Evolutionary conservation across 768 basidiomycete genomes (phyloP).

Genomic region (Chalciporus pseudorubinellus): DNA sequence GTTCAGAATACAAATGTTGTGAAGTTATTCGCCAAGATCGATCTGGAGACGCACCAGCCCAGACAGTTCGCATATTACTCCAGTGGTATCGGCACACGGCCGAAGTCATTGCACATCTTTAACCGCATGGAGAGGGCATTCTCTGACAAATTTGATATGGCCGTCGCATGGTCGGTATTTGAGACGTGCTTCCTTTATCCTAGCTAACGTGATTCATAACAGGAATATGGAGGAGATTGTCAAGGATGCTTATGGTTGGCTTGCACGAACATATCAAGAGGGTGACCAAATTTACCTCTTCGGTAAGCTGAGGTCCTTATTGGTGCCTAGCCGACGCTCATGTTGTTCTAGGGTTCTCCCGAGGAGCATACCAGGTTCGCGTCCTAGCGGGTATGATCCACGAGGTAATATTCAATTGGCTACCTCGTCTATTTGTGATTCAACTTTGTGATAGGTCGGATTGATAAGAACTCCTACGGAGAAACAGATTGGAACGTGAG

Average conservation of each 20-base stretch:
- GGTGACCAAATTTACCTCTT: conserved; percentile 38
- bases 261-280: conserved; percentile 28
- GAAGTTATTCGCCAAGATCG: conserved; percentile 33
- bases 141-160: conserved; percentile 34
- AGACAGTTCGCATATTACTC: conserved; percentile 36
- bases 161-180: conserved; percentile 35
- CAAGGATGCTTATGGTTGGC: conserved; percentile 34
- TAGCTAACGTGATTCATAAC: too few relatives aligned
- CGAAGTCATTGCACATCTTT: conserved; percentile 26
- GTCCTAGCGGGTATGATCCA: conserved; percentile 42
- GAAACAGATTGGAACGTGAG: conserved; percentile 33
- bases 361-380: conserved; percentile 43
- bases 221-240: conserved; percentile 39
- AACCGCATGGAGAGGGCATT: conserved; percentile 14
- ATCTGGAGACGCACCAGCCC: conserved; percentile 13
- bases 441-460: conserved; percentile 27
- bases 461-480: conserved; percentile 31
- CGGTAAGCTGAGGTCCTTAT: conserved; percentile 16
- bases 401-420: conserved; percentile 18
- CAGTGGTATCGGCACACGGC: conserved; percentile 39
- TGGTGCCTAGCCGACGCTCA: neutral
- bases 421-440: neutral
- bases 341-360: conserved; percentile 35
- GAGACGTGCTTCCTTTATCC: neutral
- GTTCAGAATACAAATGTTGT: conserved; percentile 39